Evolutionary conservation across 2,329 filamentous ascomycete genomes (phyloP), one percentile per base, ranked within the genome.

Genomic region (Ilyonectria sp.): DNA sequence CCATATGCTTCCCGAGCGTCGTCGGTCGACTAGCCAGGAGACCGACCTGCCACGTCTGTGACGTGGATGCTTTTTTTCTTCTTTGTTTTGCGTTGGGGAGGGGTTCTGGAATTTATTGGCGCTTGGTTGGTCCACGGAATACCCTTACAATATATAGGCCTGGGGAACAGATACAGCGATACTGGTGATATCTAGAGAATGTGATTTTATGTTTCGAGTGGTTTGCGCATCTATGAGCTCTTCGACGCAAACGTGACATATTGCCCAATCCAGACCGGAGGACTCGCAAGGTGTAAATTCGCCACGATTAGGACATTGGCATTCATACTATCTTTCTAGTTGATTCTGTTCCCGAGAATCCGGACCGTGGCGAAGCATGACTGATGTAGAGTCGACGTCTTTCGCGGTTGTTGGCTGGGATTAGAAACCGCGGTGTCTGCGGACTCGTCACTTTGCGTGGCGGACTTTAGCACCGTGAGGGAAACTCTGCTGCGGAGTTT

Each of bases 41-140:
- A 60, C 79, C 33, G 81, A 83, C 67, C 65, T 82, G 33, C 82
- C 82, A 29, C 78, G 82, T 35, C 67, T 83, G 19, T 82, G 70
- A 76, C 29, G 23, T 52, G 44, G n/a, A 13, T n/a, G 40, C 47
- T n/a, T 54, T 26, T 23, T 54, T 35, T 23, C n/a, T 54, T 15
- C 21, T 40, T 47, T 37, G 31, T 26, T 63, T 35, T 35, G 21
- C 21, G 6, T 43, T 43, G 3, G 49, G n/a, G 23, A 50, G 49
- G 19, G n/a, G 37, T 17, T 50, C 29, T 59, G 50, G 17, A 33
- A 47, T 62, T 46, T 5, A 55, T 49, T 61, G 65, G 67, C 65
- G 65, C 56, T 70, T 19, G 44, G 43, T 58, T 31, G 29, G 50
- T 31, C 40, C 26, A 44, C 17, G 60, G 53, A 35, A 68, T 69